Base-by-base conservation (phyloP, 805 yeast genomes). In the Wickerhamomyces tratensis region DNA sequence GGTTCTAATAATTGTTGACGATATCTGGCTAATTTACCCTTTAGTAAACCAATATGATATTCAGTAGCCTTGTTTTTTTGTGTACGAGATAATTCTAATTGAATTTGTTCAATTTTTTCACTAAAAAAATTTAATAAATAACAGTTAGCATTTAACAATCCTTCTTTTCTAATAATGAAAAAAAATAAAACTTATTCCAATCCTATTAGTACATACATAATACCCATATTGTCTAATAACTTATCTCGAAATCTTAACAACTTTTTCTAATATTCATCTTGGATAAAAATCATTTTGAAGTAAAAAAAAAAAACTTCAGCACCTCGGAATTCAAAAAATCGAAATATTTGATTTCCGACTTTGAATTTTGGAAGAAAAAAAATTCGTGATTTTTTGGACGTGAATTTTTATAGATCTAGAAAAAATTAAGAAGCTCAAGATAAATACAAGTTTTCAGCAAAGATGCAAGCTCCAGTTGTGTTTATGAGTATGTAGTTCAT, bases 11-110 rank as follows among this genome's bases (percentile, higher is more conserved):
- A 72, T 68, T 91, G 96, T 55, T 94, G 81, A 58, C 98, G 76
- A 57, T 85, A 85, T 49, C 95, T 73, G 9, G 98, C 98, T 37
- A 93, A 74, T 61, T 91, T 93, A 42, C 98, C 98, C 64, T 91
- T 89, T 42, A 93, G 69, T 25, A 91, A 74, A 49, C 98, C 98
- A 57, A 91, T 73, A 61, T 91, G 98, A 63, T 93, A 89, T 68
- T 91, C 98, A 1, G 98, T 91, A 48, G 98, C 98, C 65, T 91
- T 91, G 59, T 91, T 91, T 69, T 93, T 91, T 61, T 91, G 98
- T 31, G 98, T 91, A 47, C 96, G 75, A 33, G 95, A 77, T 71
- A 91, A 79, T 63, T 91, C 98, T 65, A 81, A 87, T 65, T 89
- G 95, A 64, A 91, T 88, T 65, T 81, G 86, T 46, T 79, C 79